Evolutionary conservation across 331 rosid genomes (phyloP), one percentile per base, ranked within the genome.

Genomic region (Cucumis variabilis): DNA sequence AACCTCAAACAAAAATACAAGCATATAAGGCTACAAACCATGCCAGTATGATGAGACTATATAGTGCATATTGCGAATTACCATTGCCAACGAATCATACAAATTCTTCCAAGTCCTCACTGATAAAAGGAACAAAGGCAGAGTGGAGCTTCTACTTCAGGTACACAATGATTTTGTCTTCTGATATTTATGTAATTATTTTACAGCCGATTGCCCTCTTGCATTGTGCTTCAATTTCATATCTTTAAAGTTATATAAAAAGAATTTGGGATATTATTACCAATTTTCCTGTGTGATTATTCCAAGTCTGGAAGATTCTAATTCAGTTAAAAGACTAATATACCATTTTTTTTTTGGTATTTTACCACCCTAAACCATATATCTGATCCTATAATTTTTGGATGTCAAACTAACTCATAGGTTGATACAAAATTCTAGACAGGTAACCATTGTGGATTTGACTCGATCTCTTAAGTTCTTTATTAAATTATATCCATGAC

Each of bases 1-100:
- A 96, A 95, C 92, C 83, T 85, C 16, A 97, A 95, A 86, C 97
- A 95, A 85, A 96, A 96, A 88, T 94, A 93, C 90, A 96, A 94
- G 91, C 98, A 95, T 92, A 65, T 94, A 5, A 89, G 96, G 91
- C 82, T 93, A 87, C 96, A 92, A 88, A 92, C 91, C 46, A 30
- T 79, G 58, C 88, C 88, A 1, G 23, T 81, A 30, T 85, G 75
- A 90, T 16, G 25, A 55, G 11, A 24, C 69, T 80, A 55, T 8
- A 37, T 20, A 11, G 7, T 55, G 27, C 14, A 2, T 25, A 50
- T 51, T 25, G 15, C 78, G 37, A 33, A 33, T 33, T 1, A 0
- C 37, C 78, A 33, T 37, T 78, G 83, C 62, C 14, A 16, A 20
- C 1, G 28, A 12, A 46, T 20, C 82, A 75, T 75, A 33, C 75